Percentiles rank a stretch among this genome's conserved stretches.
These are phyloP conservation scores for Talaromyces albobiverticillius DNA, from an alignment of 2,329 filamentous ascomycete genomes.

Conservation along the genomic window DNA sequence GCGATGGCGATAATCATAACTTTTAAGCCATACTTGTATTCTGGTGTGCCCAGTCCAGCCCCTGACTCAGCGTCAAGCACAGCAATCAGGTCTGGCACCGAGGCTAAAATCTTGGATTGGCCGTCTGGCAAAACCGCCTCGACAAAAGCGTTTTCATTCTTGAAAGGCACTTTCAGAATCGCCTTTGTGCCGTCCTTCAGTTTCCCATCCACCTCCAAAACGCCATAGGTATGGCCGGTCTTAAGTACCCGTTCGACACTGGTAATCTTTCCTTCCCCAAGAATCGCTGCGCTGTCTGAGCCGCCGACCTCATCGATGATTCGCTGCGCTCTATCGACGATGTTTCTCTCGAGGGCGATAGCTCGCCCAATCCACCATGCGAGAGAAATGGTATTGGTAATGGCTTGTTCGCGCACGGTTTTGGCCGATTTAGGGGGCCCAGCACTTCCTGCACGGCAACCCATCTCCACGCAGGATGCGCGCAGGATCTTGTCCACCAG, in stretches of 20 bases:
- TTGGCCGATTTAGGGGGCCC: constrained; percentile 15
- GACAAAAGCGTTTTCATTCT: constrained; percentile 59
- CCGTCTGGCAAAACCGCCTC: neutral
- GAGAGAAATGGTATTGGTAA: constrained; percentile 20
- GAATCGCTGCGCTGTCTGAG: constrained; percentile 49
- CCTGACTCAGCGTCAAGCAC: constrained; percentile 59
- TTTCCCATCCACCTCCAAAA: neutral
- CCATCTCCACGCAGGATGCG: constrained; percentile 55
- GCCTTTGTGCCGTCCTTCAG: neutral
- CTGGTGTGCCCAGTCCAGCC: constrained; percentile 54
- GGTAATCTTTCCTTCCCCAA: constrained; percentile 63
- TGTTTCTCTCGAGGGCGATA: constrained; percentile 34
- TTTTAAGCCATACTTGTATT: constrained; percentile 53
- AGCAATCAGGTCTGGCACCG: constrained; percentile 24
- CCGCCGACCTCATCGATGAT: constrained; percentile 55
- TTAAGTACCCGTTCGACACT: constrained; percentile 37
- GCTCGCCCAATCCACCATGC: constrained; percentile 55
- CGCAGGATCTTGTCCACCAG: constrained; percentile 49
- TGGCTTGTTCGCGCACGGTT: constrained; percentile 15
- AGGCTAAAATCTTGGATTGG: constrained; percentile 1
- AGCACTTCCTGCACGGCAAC: constrained; percentile 36
- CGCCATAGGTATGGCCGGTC: constrained; percentile 3
- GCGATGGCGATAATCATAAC: constrained; percentile 55
- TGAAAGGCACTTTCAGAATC: constrained; percentile 63
- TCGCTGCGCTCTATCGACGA: constrained; percentile 53